A percentile compares a stretch with the other conserved stretches of the same genome.
Conservation (phyloP, 2,329 filamentous ascomycete species). For the Raffaelea arxii region DNA sequence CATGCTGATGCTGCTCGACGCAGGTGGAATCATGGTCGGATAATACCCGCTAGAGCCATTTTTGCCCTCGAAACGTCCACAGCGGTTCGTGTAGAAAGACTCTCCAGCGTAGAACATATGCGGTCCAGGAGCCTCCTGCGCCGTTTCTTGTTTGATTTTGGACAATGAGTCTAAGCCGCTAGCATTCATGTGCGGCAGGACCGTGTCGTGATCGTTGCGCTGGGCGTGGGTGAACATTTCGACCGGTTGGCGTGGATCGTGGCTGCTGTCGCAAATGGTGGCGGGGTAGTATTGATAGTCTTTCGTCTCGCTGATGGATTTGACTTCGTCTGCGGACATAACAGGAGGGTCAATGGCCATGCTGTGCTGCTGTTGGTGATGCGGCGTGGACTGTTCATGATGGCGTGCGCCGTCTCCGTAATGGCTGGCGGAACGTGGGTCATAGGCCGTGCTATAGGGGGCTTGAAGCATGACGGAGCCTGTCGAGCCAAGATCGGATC, state of each 20-base stretch:
- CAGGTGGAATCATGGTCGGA: conserved; percentile 34
- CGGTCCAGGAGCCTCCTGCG: conserved; percentile 34
- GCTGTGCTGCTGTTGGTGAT: conserved; percentile 32
- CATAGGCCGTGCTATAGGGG: conserved; percentile 27
- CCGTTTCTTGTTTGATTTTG: conserved; percentile 39
- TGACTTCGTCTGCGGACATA: conserved; percentile 41
- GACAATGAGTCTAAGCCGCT: conserved; percentile 12
- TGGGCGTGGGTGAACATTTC: conserved; percentile 36
- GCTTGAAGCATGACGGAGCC: conserved; percentile 29
- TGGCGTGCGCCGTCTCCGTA: conserved; percentile 31
- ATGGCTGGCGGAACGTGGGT: conserved; percentile 27
- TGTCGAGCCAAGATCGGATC: conserved; percentile 26
- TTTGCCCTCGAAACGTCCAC: conserved; percentile 45
- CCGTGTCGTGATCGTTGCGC: conserved; percentile 22
- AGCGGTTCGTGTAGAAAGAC: conserved; percentile 29
- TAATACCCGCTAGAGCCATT: conserved; percentile 42
- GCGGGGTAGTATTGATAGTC: conserved; percentile 46
- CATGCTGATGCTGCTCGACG: conserved; percentile 38
- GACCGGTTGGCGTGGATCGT: conserved; percentile 32
- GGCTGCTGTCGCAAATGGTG: conserved; percentile 37
- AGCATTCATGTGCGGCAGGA: conserved; percentile 20
- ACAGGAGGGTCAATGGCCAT: conserved; percentile 37
- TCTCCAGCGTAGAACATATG: conserved; percentile 35
- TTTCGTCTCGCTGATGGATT: conserved; percentile 37
- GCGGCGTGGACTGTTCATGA: conserved; percentile 17